Evolutionary conservation across 371 early-diverging fungal genomes (phyloP).

Genomic region (Syncephalastrum monosporum): DNA sequence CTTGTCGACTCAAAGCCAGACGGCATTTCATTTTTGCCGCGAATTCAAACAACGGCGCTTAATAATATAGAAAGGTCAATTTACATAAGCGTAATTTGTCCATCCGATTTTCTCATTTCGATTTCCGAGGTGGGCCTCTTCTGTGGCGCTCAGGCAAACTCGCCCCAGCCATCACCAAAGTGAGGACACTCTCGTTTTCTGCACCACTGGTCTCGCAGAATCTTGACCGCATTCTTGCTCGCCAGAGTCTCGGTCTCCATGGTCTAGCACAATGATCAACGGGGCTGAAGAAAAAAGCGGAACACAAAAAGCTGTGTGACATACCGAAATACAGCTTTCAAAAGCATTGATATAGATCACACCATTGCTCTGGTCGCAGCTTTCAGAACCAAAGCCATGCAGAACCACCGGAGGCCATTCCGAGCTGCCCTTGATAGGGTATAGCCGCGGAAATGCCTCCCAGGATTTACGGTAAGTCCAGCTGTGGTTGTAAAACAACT

Average conservation of each 20-base stretch:
- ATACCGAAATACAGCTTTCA: slow-evolving; percentile 61
- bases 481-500: slow-evolving; percentile 44
- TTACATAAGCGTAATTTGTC: too few relatives aligned
- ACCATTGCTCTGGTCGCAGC: slow-evolving; percentile 33
- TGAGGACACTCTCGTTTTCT: slow-evolving; percentile 13
- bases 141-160: too few relatives aligned
- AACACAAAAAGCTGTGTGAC: slow-evolving; percentile 7
- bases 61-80: too few relatives aligned
- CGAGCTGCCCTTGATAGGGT: slow-evolving; percentile 26
- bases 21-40: too few relatives aligned
- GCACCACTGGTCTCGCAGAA: slow-evolving; percentile 54
- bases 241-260: slow-evolving; percentile 70
- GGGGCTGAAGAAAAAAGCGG: not conserved
- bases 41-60: too few relatives aligned
- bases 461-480: slow-evolving; percentile 62
- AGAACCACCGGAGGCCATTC: slow-evolving; percentile 27
- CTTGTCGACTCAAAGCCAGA: too few relatives aligned
- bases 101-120: too few relatives aligned
- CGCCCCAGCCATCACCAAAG: slow-evolving; percentile 50
- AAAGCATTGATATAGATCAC: slow-evolving; percentile 60
- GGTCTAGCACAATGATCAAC: slow-evolving; percentile 33
- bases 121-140: too few relatives aligned
- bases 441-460: slow-evolving; percentile 67
- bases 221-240: slow-evolving; percentile 53
- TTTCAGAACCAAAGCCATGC: slow-evolving; percentile 15